Conservation (phyloP, 345 rosid species). For the Raphanus raphanistrum region DNA sequence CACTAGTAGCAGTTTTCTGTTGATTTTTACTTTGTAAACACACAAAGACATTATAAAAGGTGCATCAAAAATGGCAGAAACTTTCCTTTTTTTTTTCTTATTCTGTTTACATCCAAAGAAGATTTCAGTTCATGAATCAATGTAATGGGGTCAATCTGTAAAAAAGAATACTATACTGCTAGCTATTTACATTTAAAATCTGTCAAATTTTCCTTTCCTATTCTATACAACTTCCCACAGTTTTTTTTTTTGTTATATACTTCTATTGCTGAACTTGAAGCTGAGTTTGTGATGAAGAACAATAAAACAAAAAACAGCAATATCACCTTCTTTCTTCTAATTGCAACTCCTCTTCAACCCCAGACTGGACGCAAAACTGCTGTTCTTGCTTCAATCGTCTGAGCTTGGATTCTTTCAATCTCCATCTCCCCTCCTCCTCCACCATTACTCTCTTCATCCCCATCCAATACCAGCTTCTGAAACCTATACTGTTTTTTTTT, state of each 20-base stretch:
- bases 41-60: background rate
- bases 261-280: constrained; percentile 4
- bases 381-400: background rate
- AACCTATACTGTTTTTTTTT: background rate
- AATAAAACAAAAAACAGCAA: constrained; percentile 20
- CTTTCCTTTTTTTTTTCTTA: background rate
- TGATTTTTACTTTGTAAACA: background rate
- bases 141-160: background rate
- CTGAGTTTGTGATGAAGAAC: constrained; percentile 14
- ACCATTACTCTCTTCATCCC: background rate
- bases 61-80: background rate
- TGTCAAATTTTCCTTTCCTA: constrained; percentile 6
- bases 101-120: background rate
- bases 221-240: background rate
- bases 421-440: background rate
- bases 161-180: constrained; percentile 2
- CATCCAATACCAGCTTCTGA: background rate
- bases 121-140: constrained; percentile 11
- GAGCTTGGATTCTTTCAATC: background rate
- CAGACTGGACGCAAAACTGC: background rate
- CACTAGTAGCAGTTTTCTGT: background rate
- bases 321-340: constrained; percentile 46
- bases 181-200: constrained; percentile 29
- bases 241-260: background rate
- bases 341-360: constrained; percentile 43